Conservation (phyloP, 2,329 filamentous ascomycete genomes). For the Penicillium oxalicum region DNA sequence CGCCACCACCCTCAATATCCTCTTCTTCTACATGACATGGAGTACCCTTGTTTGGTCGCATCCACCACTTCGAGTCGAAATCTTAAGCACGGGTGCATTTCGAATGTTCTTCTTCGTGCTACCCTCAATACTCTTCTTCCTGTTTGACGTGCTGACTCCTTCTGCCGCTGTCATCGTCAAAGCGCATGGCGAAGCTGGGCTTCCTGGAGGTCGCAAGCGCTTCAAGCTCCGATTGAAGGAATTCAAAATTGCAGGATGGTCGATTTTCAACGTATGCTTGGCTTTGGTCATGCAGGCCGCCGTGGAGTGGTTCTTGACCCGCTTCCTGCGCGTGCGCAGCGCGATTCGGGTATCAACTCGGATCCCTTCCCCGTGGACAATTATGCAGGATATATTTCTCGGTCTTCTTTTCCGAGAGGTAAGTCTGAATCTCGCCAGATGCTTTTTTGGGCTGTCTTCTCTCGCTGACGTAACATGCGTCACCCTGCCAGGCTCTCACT, state of each 20-base stretch:
- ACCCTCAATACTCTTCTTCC: constrained; percentile 65
- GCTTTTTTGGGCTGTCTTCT: neutral
- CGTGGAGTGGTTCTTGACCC: constrained; percentile 52
- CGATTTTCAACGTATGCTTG: constrained; percentile 51
- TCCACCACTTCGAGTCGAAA: constrained; percentile 66
- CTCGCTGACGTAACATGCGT: neutral
- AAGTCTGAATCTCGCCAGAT: constrained; percentile 6
- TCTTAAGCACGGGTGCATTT: constrained; percentile 63
- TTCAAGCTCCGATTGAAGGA: constrained; percentile 37
- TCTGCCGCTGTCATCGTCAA: constrained; percentile 65
- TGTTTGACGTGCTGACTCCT: constrained; percentile 66
- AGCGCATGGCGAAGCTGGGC: constrained; percentile 51
- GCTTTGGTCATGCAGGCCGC: constrained; percentile 49
- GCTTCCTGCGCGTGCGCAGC: constrained; percentile 49
- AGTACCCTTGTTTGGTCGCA: constrained; percentile 74
- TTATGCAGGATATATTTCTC: constrained; percentile 50
- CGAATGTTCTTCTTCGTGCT: constrained; percentile 65
- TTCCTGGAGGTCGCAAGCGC: constrained; percentile 40
- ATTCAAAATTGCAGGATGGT: constrained; percentile 49
- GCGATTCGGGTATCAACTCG: constrained; percentile 53
- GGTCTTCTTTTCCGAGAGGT: constrained; percentile 55
- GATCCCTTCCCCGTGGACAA: constrained; percentile 58
- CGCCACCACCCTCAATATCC: constrained; percentile 71
- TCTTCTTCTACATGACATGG: constrained; percentile 92
- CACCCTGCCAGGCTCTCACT: constrained; percentile 20